Evolutionary conservation across 129 eudicot species (phyloP), one percentile per base, ranked within the genome.

Genomic region (Helianthus tuberosus): DNA sequence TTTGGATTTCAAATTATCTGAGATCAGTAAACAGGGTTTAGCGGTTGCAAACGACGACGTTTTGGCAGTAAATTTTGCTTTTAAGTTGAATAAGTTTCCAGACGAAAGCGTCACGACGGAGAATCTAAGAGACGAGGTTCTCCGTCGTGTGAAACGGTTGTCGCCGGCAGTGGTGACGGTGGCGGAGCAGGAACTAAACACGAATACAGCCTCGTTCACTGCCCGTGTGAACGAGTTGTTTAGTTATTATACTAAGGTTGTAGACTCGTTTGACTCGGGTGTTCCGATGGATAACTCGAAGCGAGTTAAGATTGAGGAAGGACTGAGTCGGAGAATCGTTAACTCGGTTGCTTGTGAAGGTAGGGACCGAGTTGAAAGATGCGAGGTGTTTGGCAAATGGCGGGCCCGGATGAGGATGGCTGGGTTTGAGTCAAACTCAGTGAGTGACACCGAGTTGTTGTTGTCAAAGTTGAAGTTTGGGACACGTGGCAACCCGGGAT

Each of bases 341-440:
- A 93, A 93, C 91, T 78, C 98, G 88, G 91, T 93, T 57, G 95
- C 96, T 81, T 90, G 98, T 54, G 96, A 93, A 64, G 98, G 98
- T 75, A 81, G 89, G 74, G 96, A 93, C 55, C 96, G 98, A 0
- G 96, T 93, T 32, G 98, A 93, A 66, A 88, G 98, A 78, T 88
- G 90, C 86, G 98, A 93, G 75, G 91, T 90, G 82, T 93, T 93
- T 8, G 98, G 96, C 20, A 93, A 93, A 84, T 93, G 98, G 98
- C 83, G 98, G 91, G 98, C 98, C 81, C 80, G 98, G 16, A 73
- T 93, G 96, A 74, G 91, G 11, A 93, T 93, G 98, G 98, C 98
- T n/a, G 98, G 96, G 85, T 90, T 90, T 73, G 77, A 58, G 29
- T 25, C 69, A 0, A 82, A 64, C 41, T 76, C 84, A 7, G 41